Evolutionary conservation across 2,329 filamentous ascomycete species (phyloP).

Genomic region (Neonectria faginata): DNA sequence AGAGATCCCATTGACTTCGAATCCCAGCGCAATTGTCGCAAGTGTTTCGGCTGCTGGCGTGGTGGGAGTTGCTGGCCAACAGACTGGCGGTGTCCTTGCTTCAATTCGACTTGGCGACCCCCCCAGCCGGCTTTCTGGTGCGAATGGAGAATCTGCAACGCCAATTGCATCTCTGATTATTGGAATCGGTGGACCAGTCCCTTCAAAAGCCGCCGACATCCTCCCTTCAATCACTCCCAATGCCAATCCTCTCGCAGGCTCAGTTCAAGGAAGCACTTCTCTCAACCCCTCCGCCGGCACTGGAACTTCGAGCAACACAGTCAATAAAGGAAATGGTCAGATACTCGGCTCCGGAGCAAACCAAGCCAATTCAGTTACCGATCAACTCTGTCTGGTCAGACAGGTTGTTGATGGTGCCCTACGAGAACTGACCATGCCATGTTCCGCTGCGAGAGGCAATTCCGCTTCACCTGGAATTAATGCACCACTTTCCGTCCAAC

Average conservation of each 20-base stretch:
- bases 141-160: background rate
- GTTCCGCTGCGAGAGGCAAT: slow-evolving; percentile 19
- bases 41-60: background rate
- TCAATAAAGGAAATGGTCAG: background rate
- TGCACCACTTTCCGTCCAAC: background rate
- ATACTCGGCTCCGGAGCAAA: too few relatives aligned
- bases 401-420: slow-evolving; percentile 22
- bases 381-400: slow-evolving; percentile 37
- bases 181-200: background rate
- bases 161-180: background rate
- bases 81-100: background rate
- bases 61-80: background rate
- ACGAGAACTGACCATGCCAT: slow-evolving; percentile 35
- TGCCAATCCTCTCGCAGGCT: background rate
- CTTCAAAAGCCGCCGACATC: background rate
- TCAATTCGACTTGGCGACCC: background rate
- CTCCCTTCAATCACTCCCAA: background rate
- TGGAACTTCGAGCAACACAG: background rate
- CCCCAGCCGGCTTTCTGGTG: background rate
- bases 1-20: too few relatives aligned
- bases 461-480: slow-evolving; percentile 4
- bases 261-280: background rate
- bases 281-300: background rate
- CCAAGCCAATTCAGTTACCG: slow-evolving; percentile 25
- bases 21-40: background rate